These are phyloP conservation scores for Mycena epipterygia DNA, from an alignment of 768 basidiomycete species.

Conservation along the genomic window DNA sequence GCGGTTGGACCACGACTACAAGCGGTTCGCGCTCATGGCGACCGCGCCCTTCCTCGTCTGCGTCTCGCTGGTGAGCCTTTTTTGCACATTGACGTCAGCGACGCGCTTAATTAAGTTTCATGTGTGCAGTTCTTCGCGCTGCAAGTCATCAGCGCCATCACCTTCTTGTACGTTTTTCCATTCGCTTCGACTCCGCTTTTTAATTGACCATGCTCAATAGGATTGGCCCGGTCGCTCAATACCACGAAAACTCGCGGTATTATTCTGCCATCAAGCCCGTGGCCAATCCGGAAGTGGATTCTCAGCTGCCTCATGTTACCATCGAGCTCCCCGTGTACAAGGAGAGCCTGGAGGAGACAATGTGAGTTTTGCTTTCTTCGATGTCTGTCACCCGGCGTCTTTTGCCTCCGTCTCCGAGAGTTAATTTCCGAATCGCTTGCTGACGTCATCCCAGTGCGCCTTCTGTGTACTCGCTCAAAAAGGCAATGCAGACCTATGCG, in stretches of 20 bases:
- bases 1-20: constrained; percentile 72
- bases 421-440: background rate
- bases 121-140: constrained; percentile 77
- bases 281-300: constrained; percentile 73
- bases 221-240: constrained; percentile 88
- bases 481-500: constrained; percentile 93
- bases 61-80: constrained; percentile 72
- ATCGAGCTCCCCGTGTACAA: constrained; percentile 93
- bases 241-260: constrained; percentile 86
- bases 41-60: constrained; percentile 83
- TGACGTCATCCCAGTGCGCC: constrained; percentile 62
- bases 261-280: constrained; percentile 80
- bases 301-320: constrained; percentile 78
- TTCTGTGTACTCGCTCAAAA: constrained; percentile 83
- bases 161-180: constrained; percentile 67
- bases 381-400: background rate
- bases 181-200: background rate
- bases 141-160: constrained; percentile 74
- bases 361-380: constrained; percentile 61
- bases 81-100: constrained; percentile 4
- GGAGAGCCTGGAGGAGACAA: constrained; percentile 84
- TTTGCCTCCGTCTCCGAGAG: background rate
- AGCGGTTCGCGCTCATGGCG: constrained; percentile 74
- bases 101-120: background rate
- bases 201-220: constrained; percentile 48